These are phyloP conservation scores for Dothideomycetidae sp. DNA, from an alignment of 2,329 filamentous ascomycete genomes.

Conservation along the genomic window DNA sequence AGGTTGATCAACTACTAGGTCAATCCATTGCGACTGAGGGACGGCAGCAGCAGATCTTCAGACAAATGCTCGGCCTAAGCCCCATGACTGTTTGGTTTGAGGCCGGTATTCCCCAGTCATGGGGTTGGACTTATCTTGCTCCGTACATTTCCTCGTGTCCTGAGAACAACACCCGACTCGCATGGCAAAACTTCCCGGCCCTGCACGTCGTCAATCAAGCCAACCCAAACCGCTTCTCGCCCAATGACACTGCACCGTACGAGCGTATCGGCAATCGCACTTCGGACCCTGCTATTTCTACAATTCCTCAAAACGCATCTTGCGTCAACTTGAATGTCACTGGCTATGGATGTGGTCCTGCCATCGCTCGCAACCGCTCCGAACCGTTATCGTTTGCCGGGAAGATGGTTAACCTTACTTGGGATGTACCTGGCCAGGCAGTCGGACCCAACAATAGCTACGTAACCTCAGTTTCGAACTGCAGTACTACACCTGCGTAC, in stretches of 20 bases:
- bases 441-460: slow-evolving; percentile 76
- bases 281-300: slow-evolving; percentile 39
- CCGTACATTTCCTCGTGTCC: slow-evolving; percentile 71
- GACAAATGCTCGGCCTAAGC: slow-evolving; percentile 68
- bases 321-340: slow-evolving; percentile 45
- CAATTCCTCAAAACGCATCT: slow-evolving; percentile 31
- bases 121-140: slow-evolving; percentile 69
- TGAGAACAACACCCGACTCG: slow-evolving; percentile 53
- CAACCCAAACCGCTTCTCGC: slow-evolving; percentile 54
- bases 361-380: slow-evolving; percentile 53
- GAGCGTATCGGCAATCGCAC: slow-evolving; percentile 49
- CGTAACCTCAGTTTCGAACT: slow-evolving; percentile 40
- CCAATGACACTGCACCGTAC: slow-evolving; percentile 44
- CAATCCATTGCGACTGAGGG: slow-evolving; percentile 71
- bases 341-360: slow-evolving; percentile 45
- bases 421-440: slow-evolving; percentile 53
- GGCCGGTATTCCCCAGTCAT: slow-evolving; percentile 64
- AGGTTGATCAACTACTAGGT: slow-evolving; percentile 56
- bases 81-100: slow-evolving; percentile 82
- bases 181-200: slow-evolving; percentile 74
- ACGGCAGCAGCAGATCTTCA: slow-evolving; percentile 71
- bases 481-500: slow-evolving; percentile 43
- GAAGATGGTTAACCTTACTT: slow-evolving; percentile 53
- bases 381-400: slow-evolving; percentile 61
- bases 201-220: slow-evolving; percentile 61